Conservation (phyloP, 2,329 filamentous ascomycete species). For the Rhinocladiella similis region DNA sequence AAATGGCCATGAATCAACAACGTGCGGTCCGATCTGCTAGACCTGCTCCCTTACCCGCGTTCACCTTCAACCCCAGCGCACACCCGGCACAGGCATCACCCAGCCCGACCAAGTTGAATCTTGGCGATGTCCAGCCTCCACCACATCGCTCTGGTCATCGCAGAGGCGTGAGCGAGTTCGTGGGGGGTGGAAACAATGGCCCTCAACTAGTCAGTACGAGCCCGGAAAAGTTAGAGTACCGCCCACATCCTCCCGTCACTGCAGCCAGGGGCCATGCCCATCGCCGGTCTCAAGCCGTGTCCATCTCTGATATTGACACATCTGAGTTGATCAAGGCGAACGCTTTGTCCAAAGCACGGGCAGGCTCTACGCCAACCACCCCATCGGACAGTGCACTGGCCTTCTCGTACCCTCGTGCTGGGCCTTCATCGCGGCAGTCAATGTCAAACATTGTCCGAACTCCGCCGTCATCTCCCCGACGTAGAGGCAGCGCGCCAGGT, state of each 20-base stretch:
- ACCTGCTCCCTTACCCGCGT: conserved; percentile 29
- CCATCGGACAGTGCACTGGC: conserved; percentile 41
- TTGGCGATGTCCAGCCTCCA: conserved; percentile 13
- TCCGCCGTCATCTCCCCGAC: conserved; percentile 24
- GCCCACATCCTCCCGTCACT: conserved; percentile 40
- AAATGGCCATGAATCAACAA: conserved; percentile 31
- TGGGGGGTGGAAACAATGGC: conserved; percentile 58
- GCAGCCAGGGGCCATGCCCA: conserved; percentile 72
- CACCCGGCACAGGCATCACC: conserved; percentile 19
- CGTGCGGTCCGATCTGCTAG: conserved; percentile 27
- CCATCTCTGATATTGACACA: conserved; percentile 69
- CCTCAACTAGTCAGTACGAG: conserved; percentile 41
- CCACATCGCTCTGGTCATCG: conserved; percentile 55
- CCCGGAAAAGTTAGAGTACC: conserved; percentile 36
- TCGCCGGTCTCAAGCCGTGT: conserved; percentile 77
- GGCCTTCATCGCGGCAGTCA: conserved; percentile 27
- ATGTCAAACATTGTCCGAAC: conserved; percentile 25
- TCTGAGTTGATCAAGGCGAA: conserved; percentile 66
- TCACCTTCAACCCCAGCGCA: conserved; percentile 26
- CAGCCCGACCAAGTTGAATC: conserved; percentile 29
- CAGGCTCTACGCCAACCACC: conserved; percentile 60
- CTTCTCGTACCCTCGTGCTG: conserved; percentile 32
- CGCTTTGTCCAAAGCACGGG: conserved; percentile 52
- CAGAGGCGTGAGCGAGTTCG: conserved; percentile 82
- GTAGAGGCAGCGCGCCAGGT: conserved; percentile 37